Conservation (phyloP, 2,329 filamentous ascomycete genomes). For the Sodiomyces alkalinus region DNA sequence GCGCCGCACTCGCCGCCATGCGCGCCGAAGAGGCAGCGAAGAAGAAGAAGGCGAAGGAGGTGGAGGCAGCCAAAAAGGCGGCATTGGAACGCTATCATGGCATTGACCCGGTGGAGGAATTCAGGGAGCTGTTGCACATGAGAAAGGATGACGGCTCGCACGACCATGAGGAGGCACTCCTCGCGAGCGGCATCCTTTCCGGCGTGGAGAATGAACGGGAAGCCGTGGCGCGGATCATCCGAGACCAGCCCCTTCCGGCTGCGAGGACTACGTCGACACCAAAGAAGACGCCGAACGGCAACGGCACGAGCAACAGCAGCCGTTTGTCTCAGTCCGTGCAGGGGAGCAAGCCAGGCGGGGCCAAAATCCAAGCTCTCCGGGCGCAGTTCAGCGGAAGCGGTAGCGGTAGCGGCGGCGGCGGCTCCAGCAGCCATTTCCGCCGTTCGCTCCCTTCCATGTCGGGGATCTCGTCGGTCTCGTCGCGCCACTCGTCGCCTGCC, state of each 20-base stretch:
- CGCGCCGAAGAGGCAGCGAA: constrained; percentile 16
- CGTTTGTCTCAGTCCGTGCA: constrained; percentile 3
- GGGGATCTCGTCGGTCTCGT: constrained; percentile 5
- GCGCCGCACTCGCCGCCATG: constrained; percentile 22
- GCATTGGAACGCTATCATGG: constrained; percentile 3
- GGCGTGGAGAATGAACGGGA: constrained; percentile 23
- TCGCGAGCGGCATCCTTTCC: constrained; percentile 25
- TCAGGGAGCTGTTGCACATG: constrained; percentile 17
- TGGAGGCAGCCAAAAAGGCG: constrained; percentile 4
- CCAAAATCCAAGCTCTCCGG: constrained; percentile 22
- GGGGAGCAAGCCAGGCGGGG: constrained; percentile 8
- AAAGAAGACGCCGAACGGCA: constrained; percentile 1
- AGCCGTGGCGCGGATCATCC: constrained; percentile 19
- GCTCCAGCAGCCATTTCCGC: constrained; percentile 15
- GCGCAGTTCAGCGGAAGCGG: constrained; percentile 16
- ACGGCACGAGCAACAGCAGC: background rate
- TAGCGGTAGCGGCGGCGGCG: constrained; percentile 8
- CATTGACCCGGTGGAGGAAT: constrained; percentile 18
- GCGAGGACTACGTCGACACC: constrained; percentile 1
- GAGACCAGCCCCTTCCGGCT: constrained; percentile 6
- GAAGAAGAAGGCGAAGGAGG: constrained; percentile 16
- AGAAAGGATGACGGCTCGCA: constrained; percentile 14
- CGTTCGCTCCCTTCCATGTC: constrained; percentile 22
- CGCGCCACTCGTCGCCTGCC: constrained; percentile 3
- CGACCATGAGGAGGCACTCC: constrained; percentile 20